Base-by-base conservation (phyloP, 805 yeast genomes). In the Nakazawaea wickerhamii region DNA sequence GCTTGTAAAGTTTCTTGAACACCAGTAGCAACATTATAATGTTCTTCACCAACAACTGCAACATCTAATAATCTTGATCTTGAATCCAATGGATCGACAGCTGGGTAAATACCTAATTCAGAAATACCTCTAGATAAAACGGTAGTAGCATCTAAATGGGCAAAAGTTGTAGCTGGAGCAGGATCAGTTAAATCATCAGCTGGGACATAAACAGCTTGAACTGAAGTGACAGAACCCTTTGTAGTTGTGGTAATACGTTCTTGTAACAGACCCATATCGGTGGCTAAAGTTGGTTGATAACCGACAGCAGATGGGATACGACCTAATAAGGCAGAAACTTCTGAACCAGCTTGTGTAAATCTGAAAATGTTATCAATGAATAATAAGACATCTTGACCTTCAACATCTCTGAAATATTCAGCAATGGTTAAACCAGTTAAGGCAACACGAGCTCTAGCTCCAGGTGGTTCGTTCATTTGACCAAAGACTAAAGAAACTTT, bases 241-340 rank as follows among this genome's bases (percentile, higher is more conserved):
- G 79, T 81, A 70, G 99, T 93, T 76, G 99, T 91, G 76, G 99
- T 93, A 76, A 93, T 93, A 81, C 99, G 91, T 81, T 93, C 99
- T 81, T 93, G 99, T 69, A 93, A 81, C 69, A 88, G 81, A 88
- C 99, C 99, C 99, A 93, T 93, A 89, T 93, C 99, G 65, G 99
- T 93, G 78, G 99, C 96, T 77, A 91, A 81, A 61, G 99, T 91
- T 73, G 99, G 99, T 79, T 91, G 99, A 77, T 91, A 91, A 87
- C 99, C 99, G 88, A 93, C 99, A 62, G 99, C 99, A 58, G 99
- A 93, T 72, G 99, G 99, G 70, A 91, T 91, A 87, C 99, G 96
- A 77, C 99, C 99, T 69, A 91, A 79, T 76, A 91, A 79, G 59
- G 99, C 99, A 70, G 98, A 91, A 70, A 93, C 99, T 79, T 91